Evolutionary conservation across 73 alveolate genomes (phyloP), one percentile per base, ranked within the genome.

Genomic region (Paramecium biaurelia): DNA sequence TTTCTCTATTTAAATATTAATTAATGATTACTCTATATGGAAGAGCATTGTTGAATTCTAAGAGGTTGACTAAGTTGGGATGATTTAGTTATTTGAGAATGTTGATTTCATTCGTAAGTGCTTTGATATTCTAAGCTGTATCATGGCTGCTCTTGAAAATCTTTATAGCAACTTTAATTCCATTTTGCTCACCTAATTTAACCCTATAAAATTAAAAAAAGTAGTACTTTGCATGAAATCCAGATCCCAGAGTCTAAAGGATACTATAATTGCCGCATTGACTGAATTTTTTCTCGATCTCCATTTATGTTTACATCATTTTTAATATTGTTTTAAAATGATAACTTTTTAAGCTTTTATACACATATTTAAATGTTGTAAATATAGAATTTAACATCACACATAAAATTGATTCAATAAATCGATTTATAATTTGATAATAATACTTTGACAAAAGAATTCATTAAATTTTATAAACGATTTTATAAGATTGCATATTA

Each of bases 1-100:
- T 70, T 67, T 82, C 76, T 89, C 92, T 76, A 41, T 30, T 23
- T 37, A 38, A 47, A 72, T 72, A 35, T 32, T 32, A 0, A 43
- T 20, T 1, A 2, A 53, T 53, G 5, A n/a, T 20, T 79, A 79
- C 90, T 79, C 56, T 23, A 28, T 89, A 89, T 32, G 79, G 85
- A 24, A 70, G 53, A 47, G 41, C 34, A 5, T 35, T 59, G 58
- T 30, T 82, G 57, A 49, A 85, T 82, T 92, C 93, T 11, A 82
- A 47, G 30, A 92, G 38, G 26, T 92, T 92, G 5, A 92, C 93
- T 57, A 85, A 26, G 32, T 92, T 92, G n/a, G 95, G 95, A 30
- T 92, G 95, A 53, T 92, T 84, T 20, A 92, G 89, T 12, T 47
- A 32, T 67, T 92, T 12, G 47, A 84, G 85, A 57, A 92, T 28